Base-by-base conservation (phyloP, 495 filamentous ascomycete genomes). In the Rhizodiscina lignyota region DNA sequence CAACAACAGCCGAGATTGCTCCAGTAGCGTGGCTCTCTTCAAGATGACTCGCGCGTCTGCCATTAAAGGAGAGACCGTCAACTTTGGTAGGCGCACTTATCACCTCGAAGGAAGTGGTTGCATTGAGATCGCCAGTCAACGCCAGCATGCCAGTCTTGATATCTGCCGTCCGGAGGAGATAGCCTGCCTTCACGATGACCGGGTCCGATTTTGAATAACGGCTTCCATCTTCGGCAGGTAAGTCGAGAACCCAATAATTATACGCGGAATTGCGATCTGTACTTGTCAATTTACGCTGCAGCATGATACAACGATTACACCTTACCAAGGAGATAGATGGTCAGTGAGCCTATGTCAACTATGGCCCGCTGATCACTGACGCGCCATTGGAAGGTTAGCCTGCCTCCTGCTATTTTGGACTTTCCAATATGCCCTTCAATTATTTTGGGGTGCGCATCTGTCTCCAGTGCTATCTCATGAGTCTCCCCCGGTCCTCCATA, bases 41-140 rank as follows among this genome's bases (percentile, higher is more conserved):
- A 27, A 27, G 13, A 13, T 8, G 24, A 13, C 8, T 27, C 8
- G 24, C 13, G 24, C 24, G 24, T 13, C 8, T 27, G 24, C 62
- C 67, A 43, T 85, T 84, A 52, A 82, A 70, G 32, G 60, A 55
- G 8, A 83, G 52, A 12, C 53, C 61, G 15, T 59, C 62, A n/a
- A 63, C 75, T 67, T 6, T 5, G 16, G 3, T 66, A 69, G 4
- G 53, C 52, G 21, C 74, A 73, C 30, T 18, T 21, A 83, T 63
- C 32, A 83, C 59, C 39, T 83, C 76, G 10, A 85, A 54, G 0
- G 62, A 51, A 0, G 74, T 74, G 1, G 78, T 79, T 2, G 62
- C 56, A 43, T 85, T 84, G 51, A 83, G 64, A 45, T 87, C 81
- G 6, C 74, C 80, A 19, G 66, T 67, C 17, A 87, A 50, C 23